Base-by-base conservation (phyloP, 495 filamentous ascomycete genomes). In the Aspergillus mulundensis region DNA sequence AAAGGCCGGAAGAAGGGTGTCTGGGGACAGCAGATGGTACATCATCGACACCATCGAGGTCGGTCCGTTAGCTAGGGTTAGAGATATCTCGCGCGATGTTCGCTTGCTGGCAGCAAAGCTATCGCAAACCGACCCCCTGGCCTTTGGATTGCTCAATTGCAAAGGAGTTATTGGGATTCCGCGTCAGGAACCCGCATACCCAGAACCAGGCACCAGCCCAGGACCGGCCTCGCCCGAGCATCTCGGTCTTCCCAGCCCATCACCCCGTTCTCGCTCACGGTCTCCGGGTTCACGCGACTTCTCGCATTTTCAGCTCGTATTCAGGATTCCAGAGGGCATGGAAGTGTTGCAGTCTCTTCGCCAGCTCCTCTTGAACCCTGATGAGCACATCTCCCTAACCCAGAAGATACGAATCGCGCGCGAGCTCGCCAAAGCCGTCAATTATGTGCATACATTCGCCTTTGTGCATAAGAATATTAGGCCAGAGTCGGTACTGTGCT, bases 381-480 rank as follows among this genome's bases (percentile, higher is more conserved):
- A 30, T n/a, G 24, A n/a, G 25, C 51, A 38, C 12, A 14, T 28
- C 15, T 54, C 51, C 8, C 51, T 54, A 5, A 45, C 40, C 2
- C 32, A 38, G 24, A 38, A 38, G 3, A 7, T 72, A 14, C 56
- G 48, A 4, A 43, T 74, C 7, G 70, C 77, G 0, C 63, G 64
- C 11, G 44, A 64, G 42, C 60, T 79, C 14, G 68, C 70, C 0
- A 61, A 60, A 15, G 65, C 77, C 2, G 60, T 80, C 11, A 57
- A 66, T 24, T 76, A 63, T 46, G 53, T 78, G 7, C 78, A 81
- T 51, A 57, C 67, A 0, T 59, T 65, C 30, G 59, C 64, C 2
- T 75, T 76, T 45, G 74, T 78, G 5, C 77, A 81, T 60, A 79
- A 80, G 54, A 75, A 73, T 46, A 70, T 80, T 34, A 63, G 69